These are phyloP conservation scores for Phylloporus sp. DNA, from an alignment of 768 basidiomycete genomes.

Conservation along the genomic window DNA sequence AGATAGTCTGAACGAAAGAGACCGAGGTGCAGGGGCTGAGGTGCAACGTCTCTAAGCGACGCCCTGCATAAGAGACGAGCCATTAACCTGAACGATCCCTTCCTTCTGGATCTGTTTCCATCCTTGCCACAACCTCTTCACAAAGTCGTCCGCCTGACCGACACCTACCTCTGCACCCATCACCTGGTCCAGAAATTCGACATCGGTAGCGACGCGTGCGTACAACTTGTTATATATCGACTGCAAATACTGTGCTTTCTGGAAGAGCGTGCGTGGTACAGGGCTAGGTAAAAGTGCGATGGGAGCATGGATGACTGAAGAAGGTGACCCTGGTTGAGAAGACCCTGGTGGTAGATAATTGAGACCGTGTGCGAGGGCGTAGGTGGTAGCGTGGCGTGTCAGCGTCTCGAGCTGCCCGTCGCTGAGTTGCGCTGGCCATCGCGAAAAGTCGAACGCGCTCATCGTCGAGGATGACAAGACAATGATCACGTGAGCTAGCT, in stretches of 20 bases:
- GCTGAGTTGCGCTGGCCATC: conserved; percentile 75
- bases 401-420: conserved; percentile 56
- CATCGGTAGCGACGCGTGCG: conserved; percentile 75
- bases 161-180: conserved; percentile 81
- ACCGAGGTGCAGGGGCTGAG: conserved; percentile 79
- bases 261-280: conserved; percentile 70
- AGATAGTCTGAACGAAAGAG: conserved; percentile 95
- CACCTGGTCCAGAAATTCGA: conserved; percentile 72
- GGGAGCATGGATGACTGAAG: conserved; percentile 87
- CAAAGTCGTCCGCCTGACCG: conserved; percentile 81
- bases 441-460: conserved; percentile 43
- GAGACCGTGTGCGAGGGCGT: conserved; percentile 81
- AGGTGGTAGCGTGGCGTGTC: conserved; percentile 67
- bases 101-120: conserved; percentile 76
- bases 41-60: conserved; percentile 1
- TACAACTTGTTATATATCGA: conserved; percentile 82
- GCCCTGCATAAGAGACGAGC: not conserved
- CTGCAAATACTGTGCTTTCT: conserved; percentile 64
- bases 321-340: conserved; percentile 46
- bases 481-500: not conserved
- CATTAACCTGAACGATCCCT: conserved; percentile 50
- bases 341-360: conserved; percentile 67
- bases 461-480: conserved; percentile 9
- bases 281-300: conserved; percentile 86
- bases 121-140: conserved; percentile 78